Evolutionary conservation across 805 yeast genomes (phyloP).

Genomic region (Soucietia sequanensis): DNA sequence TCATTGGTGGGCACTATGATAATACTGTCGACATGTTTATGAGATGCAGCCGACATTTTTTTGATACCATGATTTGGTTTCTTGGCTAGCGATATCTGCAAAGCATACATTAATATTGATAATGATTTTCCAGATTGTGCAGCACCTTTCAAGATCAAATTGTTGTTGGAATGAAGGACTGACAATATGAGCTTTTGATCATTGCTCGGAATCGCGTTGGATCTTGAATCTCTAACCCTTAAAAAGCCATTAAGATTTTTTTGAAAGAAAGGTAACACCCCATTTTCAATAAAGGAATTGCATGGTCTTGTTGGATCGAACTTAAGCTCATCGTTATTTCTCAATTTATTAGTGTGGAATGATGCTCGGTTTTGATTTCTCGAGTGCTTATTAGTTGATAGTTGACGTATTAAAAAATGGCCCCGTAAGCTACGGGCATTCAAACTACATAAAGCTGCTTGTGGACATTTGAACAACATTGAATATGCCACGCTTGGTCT

Average conservation of each 20-base stretch:
- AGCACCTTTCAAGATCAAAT: slow-evolving; percentile 13
- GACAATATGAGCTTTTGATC: slow-evolving; percentile 20
- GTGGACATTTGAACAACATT: too few relatives aligned
- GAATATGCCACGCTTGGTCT: too few relatives aligned
- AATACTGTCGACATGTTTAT: slow-evolving; percentile 13
- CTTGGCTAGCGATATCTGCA: slow-evolving; percentile 17
- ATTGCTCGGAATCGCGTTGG: slow-evolving; percentile 12
- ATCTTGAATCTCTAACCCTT: too few relatives aligned
- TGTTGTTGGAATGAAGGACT: slow-evolving; percentile 14
- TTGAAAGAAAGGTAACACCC: neutral
- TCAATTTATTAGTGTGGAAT: too few relatives aligned
- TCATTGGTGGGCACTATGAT: slow-evolving; percentile 25
- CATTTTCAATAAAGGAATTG: too few relatives aligned
- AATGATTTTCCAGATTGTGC: slow-evolving; percentile 19
- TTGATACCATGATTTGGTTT: slow-evolving; percentile 16
- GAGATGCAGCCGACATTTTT: slow-evolving; percentile 4
- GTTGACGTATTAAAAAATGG: too few relatives aligned
- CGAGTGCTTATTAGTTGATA: too few relatives aligned
- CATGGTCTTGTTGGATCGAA: too few relatives aligned
- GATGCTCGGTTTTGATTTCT: too few relatives aligned
- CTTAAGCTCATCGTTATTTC: too few relatives aligned
- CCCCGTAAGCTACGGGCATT: too few relatives aligned
- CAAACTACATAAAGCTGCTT: too few relatives aligned
- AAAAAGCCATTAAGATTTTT: neutral
- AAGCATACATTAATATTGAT: slow-evolving; percentile 14